phyloP scores from a whole-genome alignment of 139 green algal genomes.

The Closterium sp. region DNA sequence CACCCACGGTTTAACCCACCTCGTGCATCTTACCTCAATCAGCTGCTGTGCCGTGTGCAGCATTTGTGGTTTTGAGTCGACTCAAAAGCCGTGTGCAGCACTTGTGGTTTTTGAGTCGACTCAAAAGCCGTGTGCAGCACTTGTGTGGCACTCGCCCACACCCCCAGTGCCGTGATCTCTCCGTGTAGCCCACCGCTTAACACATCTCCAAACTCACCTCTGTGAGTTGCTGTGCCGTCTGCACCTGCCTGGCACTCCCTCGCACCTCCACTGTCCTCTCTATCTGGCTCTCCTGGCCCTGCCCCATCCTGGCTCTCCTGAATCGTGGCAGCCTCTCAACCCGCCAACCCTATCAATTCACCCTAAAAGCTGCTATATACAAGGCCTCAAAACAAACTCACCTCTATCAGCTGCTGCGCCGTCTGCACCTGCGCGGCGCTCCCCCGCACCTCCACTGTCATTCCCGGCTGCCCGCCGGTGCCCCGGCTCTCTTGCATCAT shows the following conservation, averaged over 20 bases:
- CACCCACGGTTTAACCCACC: no score
- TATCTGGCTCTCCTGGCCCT: neutral
- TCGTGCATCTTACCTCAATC: constrained; percentile 10
- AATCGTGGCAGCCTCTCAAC: constrained; percentile 30
- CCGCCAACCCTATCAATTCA: no score
- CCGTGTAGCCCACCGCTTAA: neutral
- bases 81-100: no score
- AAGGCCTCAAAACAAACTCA: no score
- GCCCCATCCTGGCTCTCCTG: constrained; percentile 15
- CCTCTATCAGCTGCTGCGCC: constrained; percentile 39
- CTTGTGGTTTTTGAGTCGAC: no score
- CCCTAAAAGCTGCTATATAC: no score
- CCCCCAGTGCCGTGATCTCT: constrained; percentile 42
- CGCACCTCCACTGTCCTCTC: constrained; percentile 42
- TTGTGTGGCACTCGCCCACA: constrained; percentile 19
- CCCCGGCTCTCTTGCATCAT: constrained; percentile 28
- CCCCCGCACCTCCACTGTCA: constrained; percentile 35
- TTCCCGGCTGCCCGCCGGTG: neutral
- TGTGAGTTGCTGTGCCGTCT: constrained; percentile 38
- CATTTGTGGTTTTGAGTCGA: no score
- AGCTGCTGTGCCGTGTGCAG: constrained; percentile 43
- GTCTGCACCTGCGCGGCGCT: constrained; percentile 39
- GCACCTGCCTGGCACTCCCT: constrained; percentile 33
- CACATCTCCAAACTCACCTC: constrained; percentile 3
- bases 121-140: no score